Evolutionary conservation across 768 basidiomycete genomes (phyloP).

Genomic region (Suillus brevipes): DNA sequence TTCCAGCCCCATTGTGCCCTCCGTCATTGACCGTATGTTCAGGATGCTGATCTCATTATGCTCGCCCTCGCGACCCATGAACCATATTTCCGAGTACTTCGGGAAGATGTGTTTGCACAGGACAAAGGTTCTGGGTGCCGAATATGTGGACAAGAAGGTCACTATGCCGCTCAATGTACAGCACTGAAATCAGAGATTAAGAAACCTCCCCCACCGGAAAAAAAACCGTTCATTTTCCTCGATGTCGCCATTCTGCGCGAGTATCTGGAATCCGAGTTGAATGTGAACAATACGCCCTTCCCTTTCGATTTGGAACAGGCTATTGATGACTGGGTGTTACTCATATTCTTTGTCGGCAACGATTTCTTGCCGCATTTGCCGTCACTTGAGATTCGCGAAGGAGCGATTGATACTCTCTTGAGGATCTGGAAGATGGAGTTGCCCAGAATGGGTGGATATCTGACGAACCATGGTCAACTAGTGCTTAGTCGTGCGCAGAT

Average conservation of each 20-base stretch:
- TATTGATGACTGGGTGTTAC: slow-evolving; percentile 99
- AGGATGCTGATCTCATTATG: slow-evolving; percentile 99
- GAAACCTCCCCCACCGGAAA: slow-evolving; percentile 56
- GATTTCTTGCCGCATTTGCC: slow-evolving; percentile 97
- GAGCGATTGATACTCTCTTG: slow-evolving; percentile 95
- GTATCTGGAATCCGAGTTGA: slow-evolving; percentile 95
- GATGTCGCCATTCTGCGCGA: slow-evolving; percentile 95
- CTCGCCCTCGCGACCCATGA: slow-evolving; percentile 96
- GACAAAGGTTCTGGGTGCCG: slow-evolving; percentile 80
- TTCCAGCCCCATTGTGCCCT: background rate
- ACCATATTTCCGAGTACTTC: slow-evolving; percentile 94
- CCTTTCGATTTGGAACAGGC: slow-evolving; percentile 94
- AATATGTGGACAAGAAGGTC: slow-evolving; percentile 92
- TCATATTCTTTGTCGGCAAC: slow-evolving; percentile 99
- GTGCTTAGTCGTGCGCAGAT: slow-evolving; percentile 86
- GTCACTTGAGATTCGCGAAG: slow-evolving; percentile 97
- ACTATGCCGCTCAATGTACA: slow-evolving; percentile 94
- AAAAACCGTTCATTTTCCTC: slow-evolving; percentile 98
- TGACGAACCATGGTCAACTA: slow-evolving; percentile 90
- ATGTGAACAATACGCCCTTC: slow-evolving; percentile 74
- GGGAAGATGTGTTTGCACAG: slow-evolving; percentile 97
- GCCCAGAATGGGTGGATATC: slow-evolving; percentile 94
- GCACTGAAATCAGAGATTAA: slow-evolving; percentile 68
- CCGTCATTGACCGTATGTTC: slow-evolving; percentile 15
- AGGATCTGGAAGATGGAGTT: slow-evolving; percentile 95